phyloP scores from a whole-genome alignment of 1,284 basidiomycete species.

The Inonotus obliquus region DNA sequence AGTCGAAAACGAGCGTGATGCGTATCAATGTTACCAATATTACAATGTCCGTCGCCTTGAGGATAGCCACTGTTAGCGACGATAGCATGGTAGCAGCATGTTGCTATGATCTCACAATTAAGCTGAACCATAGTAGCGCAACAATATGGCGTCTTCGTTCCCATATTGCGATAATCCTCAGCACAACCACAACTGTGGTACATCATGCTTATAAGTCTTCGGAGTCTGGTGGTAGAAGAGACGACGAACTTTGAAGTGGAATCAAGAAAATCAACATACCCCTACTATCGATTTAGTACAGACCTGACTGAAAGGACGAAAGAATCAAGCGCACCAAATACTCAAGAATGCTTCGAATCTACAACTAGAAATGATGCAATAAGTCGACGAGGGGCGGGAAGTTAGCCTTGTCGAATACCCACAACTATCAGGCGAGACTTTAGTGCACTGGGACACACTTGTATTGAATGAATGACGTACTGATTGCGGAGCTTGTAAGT shows the following conservation, averaged over 20 bases:
- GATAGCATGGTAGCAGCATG: background rate
- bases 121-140: background rate
- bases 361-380: background rate
- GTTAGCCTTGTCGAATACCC: background rate
- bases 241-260: conserved; percentile 6
- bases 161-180: conserved; percentile 6
- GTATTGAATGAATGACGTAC: background rate
- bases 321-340: background rate
- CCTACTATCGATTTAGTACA: background rate
- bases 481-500: background rate
- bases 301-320: background rate
- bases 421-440: conserved; percentile 3
- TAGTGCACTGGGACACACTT: background rate
- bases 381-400: background rate
- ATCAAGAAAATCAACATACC: conserved; percentile 4
- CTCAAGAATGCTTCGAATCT: conserved; percentile 4
- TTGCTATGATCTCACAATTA: background rate
- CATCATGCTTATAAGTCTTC: background rate
- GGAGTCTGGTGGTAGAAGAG: background rate
- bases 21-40: conserved; percentile 1
- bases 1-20: background rate
- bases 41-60: background rate
- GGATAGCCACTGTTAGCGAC: background rate
- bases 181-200: conserved; percentile 1
- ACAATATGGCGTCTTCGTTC: background rate